Evolutionary conservation across 2,329 filamentous ascomycete genomes (phyloP).

Genomic region (Colletotrichum truncatum): DNA sequence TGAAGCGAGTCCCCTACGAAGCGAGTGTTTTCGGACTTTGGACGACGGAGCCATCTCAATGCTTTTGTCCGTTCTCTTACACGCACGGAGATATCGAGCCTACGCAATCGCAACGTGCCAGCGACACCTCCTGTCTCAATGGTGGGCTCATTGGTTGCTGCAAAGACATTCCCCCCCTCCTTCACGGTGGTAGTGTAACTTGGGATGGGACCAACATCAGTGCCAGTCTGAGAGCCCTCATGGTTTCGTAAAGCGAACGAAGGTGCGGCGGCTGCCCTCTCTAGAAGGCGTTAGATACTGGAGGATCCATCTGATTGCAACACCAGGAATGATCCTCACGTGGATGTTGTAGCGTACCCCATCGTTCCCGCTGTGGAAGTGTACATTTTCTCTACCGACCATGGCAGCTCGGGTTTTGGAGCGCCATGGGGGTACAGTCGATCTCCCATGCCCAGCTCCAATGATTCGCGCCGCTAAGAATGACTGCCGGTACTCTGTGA

Average conservation of each 20-base stretch:
- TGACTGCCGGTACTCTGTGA: background rate
- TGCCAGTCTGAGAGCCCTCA: background rate
- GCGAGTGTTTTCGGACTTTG: conserved; percentile 10
- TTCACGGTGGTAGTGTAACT: background rate
- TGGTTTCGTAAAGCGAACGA: background rate
- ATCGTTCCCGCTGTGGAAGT: background rate
- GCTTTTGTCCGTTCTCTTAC: conserved; percentile 11
- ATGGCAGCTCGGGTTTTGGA: background rate
- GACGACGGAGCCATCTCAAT: conserved; percentile 22
- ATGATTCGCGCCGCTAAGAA: background rate
- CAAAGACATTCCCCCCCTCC: background rate
- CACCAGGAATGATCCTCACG: conserved; percentile 12
- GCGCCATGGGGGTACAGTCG: background rate
- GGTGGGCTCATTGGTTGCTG: background rate
- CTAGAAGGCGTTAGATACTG: background rate
- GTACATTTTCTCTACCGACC: background rate
- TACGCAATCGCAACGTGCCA: conserved; percentile 19
- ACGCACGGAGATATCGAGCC: background rate
- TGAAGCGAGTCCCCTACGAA: conserved; percentile 15
- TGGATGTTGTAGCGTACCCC: conserved; percentile 9
- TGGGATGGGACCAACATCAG: background rate
- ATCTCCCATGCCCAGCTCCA: conserved; percentile 5
- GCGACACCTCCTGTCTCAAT: conserved; percentile 21
- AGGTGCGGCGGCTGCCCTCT: background rate
- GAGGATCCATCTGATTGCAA: conserved; percentile 16